Base-by-base conservation (phyloP, 139 green algal genomes). In the Picochlorum sp. region DNA sequence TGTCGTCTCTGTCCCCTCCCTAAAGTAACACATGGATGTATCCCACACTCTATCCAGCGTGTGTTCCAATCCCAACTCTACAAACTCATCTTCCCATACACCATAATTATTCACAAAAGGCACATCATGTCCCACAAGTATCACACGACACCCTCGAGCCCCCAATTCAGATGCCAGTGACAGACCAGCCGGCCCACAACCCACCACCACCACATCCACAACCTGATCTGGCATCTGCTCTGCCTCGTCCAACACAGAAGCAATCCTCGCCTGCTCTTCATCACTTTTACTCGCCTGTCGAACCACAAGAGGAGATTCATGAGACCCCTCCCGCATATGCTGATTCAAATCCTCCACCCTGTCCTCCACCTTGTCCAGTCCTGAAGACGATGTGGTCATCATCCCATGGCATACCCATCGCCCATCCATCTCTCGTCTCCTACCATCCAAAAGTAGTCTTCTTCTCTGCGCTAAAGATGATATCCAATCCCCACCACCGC, bases 1-100 rank as follows among this genome's bases (percentile, higher is more conserved):
- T 62, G 74, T 85, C 76, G 78, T 79, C 44, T 79, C 74, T 31
- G 74, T 76, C 3, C 67, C 60, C 57, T 73, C 83, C 66, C 90
- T 81, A 20, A 98, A 82, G 61, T 83, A 88, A 24, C 97, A 94
- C 28, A 84, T 83, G 10, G 93, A 90, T 52, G 73, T 64, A 15
- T 66, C 28, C 71, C 71, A 77, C 10, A 66, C 65, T 8, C 76
- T 66, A 28, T 95, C 81, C 20, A 94, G 62, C 67, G 78, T 89
- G 60, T 94, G 82, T 26, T 83, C 82, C 34, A 96, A 68, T 0
- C 88, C 88, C 81, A 99, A 87, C 1, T 82, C 88, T 57, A 90
- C 73, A 58, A 99, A 97, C 74, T 99, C 94, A 56, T 99, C 94
- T 7, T 92, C 67, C 94, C 94, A 99, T 9, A 98, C 94, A 31